phyloP scores from a whole-genome alignment of 1,284 basidiomycete species.

The Takashimella tepidaria region DNA sequence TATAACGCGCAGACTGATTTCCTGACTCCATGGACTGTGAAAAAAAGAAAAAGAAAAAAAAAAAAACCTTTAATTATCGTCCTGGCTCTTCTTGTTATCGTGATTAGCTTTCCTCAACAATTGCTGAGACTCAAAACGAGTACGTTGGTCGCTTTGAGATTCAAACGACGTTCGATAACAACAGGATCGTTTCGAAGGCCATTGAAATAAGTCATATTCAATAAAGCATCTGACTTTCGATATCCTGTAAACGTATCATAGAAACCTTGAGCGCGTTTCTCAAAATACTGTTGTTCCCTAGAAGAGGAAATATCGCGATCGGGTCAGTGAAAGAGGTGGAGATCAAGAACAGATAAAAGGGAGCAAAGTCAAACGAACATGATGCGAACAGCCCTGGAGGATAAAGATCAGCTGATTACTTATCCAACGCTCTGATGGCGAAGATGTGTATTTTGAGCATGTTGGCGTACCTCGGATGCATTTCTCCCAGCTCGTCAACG shows the following conservation, averaged over 20 bases:
- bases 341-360: too few species aligned
- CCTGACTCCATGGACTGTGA: too few species aligned
- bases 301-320: too few species aligned
- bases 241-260: conserved; percentile 21
- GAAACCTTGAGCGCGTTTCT: conserved; percentile 22
- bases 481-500: conserved; percentile 29
- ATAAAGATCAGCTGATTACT: not conserved
- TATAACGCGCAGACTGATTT: too few species aligned
- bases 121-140: conserved; percentile 20
- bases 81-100: too few species aligned
- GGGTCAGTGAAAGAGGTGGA: too few species aligned
- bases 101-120: too few species aligned
- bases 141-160: conserved; percentile 22
- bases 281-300: conserved; percentile 32
- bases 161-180: conserved; percentile 7
- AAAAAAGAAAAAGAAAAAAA: too few species aligned
- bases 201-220: conserved; percentile 20
- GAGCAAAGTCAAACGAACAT: too few species aligned
- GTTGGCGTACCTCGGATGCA: conserved; percentile 22
- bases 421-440: not conserved
- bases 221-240: conserved; percentile 25
- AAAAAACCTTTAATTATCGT: too few species aligned
- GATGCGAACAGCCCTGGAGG: conserved; percentile 22
- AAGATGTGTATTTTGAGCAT: too few species aligned
- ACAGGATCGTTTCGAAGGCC: conserved; percentile 21